Conservation (phyloP, 1,139 yeast species). For the Zygotorulaspora mrakii region DNA sequence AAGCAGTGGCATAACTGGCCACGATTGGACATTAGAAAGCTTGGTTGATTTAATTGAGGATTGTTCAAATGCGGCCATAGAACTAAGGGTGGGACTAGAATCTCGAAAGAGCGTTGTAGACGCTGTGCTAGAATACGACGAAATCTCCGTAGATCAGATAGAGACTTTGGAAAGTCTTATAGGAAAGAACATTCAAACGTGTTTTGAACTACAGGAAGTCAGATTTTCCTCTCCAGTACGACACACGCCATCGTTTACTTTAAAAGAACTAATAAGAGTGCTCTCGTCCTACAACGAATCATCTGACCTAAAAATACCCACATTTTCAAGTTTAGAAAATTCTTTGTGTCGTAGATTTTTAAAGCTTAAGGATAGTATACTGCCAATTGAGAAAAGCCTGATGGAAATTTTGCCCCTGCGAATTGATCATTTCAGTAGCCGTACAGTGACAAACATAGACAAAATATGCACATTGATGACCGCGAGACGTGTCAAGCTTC, state of each 20-base stretch:
- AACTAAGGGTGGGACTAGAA: constrained; percentile 41
- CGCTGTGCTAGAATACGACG: constrained; percentile 55
- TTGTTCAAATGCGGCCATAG: constrained; percentile 42
- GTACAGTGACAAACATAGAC: constrained; percentile 21
- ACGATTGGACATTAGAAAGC: constrained; percentile 20
- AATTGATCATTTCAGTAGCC: constrained; percentile 40
- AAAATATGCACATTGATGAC: constrained; percentile 34
- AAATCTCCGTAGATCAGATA: constrained; percentile 51
- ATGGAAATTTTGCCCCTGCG: constrained; percentile 51
- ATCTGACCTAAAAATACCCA: constrained; percentile 36
- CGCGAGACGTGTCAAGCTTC: constrained; percentile 42
- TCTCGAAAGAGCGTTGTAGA: constrained; percentile 47
- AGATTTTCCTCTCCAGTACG: constrained; percentile 44
- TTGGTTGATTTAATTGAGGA: constrained; percentile 34
- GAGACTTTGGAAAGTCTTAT: constrained; percentile 51
- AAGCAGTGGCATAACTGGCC: constrained; percentile 16
- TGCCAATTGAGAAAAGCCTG: constrained; percentile 48
- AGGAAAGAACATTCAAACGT: constrained; percentile 43
- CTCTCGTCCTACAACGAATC: constrained; percentile 39
- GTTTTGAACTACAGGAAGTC: constrained; percentile 42
- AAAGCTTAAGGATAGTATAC: constrained; percentile 34
- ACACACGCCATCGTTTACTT: constrained; percentile 41
- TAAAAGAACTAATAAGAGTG: constrained; percentile 43
- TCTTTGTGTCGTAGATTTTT: constrained; percentile 40
- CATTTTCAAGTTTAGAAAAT: constrained; percentile 40